Evolutionary conservation across 208 protist species (phyloP), one percentile per base, ranked within the genome.

Genomic region (Tetramitus jugosus): DNA sequence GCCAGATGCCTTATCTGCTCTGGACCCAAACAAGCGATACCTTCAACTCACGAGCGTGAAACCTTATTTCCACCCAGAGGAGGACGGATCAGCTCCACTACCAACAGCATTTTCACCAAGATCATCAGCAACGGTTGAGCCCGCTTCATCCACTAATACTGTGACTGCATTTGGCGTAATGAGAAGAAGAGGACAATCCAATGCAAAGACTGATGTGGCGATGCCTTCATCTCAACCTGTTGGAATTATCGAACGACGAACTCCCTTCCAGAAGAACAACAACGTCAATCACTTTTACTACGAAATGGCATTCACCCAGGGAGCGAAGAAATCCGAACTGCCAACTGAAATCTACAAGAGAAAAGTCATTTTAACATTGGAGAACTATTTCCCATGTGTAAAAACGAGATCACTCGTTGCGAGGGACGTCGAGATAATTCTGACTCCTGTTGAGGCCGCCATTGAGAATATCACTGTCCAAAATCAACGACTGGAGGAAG

Each of bases 401-500:
- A 71, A 71, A 13, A 71, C 65, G 35, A 35, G 65, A 20, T 35
- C 29, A 31, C 26, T 14, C 3, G 49, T 71, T 14, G 65, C 31
- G 8, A 1, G 10, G 8, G 65, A 71, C 3, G 26, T 49, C 10
- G 65, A 71, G 49, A 33, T 71, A 6, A 49, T 71, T 33, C 49
- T 71, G 26, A 49, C 65, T 35, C 65, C 65, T 2, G 49, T 71
- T 33, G 65, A 71, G 17, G 20, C 65, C 17, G 65, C 65, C 39
- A 71, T 71, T 33, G 65, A 71, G 3, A 71, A 71, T 49, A 71
- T 71, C 29, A 29, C 31, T n/a, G 8, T 7, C 26, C 65, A 71
- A 49, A 49, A 49, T 42, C 17, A 29, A 4, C 26, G 35, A 49
- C 31, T 71, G 7, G 29, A 37, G 35, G 39, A 71, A 14, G 65